Conservation (phyloP, 257 asterid species). For the Solanum chmielewskii region DNA sequence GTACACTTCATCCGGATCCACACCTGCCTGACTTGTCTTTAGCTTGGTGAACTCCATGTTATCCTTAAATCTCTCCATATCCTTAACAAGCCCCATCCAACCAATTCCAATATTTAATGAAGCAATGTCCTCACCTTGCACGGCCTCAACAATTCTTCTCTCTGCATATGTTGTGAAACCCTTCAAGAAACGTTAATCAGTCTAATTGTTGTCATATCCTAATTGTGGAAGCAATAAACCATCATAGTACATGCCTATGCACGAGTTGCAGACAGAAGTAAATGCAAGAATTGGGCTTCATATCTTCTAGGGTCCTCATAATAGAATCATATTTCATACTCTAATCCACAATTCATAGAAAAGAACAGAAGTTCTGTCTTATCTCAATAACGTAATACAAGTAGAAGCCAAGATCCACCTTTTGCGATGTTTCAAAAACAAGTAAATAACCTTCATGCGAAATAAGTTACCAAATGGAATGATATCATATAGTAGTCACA, state of each 20-base stretch:
- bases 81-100: conserved; percentile 74
- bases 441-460: background rate
- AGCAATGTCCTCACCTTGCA: conserved; percentile 82
- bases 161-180: conserved; percentile 96
- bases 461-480: background rate
- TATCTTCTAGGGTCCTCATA: background rate
- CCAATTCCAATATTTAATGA: conserved; percentile 69
- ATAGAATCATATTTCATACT: background rate
- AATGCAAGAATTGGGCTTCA: background rate
- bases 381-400: background rate
- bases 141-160: conserved; percentile 83
- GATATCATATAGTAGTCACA: background rate
- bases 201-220: background rate
- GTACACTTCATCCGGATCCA: conserved; percentile 81
- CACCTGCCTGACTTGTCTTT: conserved; percentile 76
- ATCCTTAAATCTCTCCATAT: conserved; percentile 75
- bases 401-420: background rate
- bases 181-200: conserved; percentile 18
- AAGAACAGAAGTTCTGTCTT: background rate
- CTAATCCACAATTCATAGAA: background rate
- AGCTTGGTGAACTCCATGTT: conserved; percentile 84
- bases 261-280: background rate
- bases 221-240: background rate
- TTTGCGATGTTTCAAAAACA: background rate
- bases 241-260: background rate